These are phyloP conservation scores for Quercus berberidifolia DNA, from an alignment of 306 rosid species.

Conservation along the genomic window DNA sequence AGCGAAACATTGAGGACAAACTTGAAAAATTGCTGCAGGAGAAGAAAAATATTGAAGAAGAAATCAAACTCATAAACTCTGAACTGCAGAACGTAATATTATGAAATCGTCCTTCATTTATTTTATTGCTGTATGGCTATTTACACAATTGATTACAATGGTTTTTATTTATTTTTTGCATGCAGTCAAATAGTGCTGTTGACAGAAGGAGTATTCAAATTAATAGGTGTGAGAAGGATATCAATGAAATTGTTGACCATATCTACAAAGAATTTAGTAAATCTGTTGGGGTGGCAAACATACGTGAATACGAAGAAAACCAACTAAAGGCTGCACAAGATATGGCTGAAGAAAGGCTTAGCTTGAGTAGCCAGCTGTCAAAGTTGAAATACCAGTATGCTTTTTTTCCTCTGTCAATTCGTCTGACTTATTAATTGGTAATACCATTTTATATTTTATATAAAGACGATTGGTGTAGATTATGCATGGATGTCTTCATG, in stretches of 20 bases:
- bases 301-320: slow-evolving; percentile 97
- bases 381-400: slow-evolving; percentile 91
- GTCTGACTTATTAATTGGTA: background rate
- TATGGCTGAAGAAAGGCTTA: slow-evolving; percentile 91
- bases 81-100: slow-evolving; percentile 66
- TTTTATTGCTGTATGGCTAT: slow-evolving; percentile 13
- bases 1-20: slow-evolving; percentile 88
- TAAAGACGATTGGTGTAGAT: background rate
- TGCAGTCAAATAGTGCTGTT: slow-evolving; percentile 59
- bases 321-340: slow-evolving; percentile 78
- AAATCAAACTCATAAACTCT: slow-evolving; percentile 74
- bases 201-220: slow-evolving; percentile 68
- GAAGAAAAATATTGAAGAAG: slow-evolving; percentile 61
- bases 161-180: slow-evolving; percentile 9
- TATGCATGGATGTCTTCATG: background rate
- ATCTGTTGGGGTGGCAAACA: slow-evolving; percentile 95
- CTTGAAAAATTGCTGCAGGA: slow-evolving; percentile 65
- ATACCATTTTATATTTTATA: background rate
- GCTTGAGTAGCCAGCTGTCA: slow-evolving; percentile 83
- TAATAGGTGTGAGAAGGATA: slow-evolving; percentile 70
- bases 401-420: slow-evolving; percentile 10
- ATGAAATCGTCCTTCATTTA: slow-evolving; percentile 12
- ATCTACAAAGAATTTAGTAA: slow-evolving; percentile 80
- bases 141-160: slow-evolving; percentile 11
- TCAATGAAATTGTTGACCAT: slow-evolving; percentile 83